A percentile compares a stretch with the other conserved stretches of the same genome.
phyloP scores from a whole-genome alignment of 129 eudicot genomes.

The Lactuca saligna region DNA sequence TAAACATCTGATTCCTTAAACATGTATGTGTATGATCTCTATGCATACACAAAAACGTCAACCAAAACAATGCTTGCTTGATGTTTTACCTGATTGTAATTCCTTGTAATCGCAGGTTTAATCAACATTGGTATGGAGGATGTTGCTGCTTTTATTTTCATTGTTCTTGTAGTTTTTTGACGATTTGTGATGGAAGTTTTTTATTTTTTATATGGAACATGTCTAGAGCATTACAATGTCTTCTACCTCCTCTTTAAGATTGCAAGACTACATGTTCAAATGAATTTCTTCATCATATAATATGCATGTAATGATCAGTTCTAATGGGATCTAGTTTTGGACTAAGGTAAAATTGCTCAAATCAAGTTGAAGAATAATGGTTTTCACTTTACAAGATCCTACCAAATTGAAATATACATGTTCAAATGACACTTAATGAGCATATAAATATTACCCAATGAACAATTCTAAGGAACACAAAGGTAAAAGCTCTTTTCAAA shows the following conservation, averaged over 20 bases:
- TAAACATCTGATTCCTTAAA: too few relatives aligned
- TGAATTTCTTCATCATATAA: not conserved
- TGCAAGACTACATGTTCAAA: not conserved
- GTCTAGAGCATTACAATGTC: not conserved
- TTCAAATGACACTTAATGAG: too few relatives aligned
- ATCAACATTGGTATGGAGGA: not conserved
- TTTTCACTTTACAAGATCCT: too few relatives aligned
- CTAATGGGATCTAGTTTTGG: too few relatives aligned
- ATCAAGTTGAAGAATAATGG: too few relatives aligned
- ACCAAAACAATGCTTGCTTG: not conserved
- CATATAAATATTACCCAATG: too few relatives aligned
- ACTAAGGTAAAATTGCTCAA: too few relatives aligned
- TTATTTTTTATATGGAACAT: slow-evolving; percentile 21
- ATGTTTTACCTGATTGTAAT: slow-evolving; percentile 5
- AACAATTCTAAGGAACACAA: too few relatives aligned
- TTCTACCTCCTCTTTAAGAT: not conserved
- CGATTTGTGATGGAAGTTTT: slow-evolving; percentile 18
- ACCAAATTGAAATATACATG: too few relatives aligned
- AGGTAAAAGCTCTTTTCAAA: too few relatives aligned
- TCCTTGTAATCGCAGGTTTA: slow-evolving; percentile 9
- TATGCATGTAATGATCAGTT: not conserved
- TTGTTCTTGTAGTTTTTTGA: slow-evolving; percentile 26
- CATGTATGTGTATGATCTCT: too few relatives aligned
- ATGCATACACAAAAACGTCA: too few relatives aligned
- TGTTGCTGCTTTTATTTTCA: slow-evolving; percentile 18